A percentile compares a stretch with the other conserved stretches of the same genome.
Conservation (phyloP, 352 stramenopile species). For the Phytopythium sindhum region DNA sequence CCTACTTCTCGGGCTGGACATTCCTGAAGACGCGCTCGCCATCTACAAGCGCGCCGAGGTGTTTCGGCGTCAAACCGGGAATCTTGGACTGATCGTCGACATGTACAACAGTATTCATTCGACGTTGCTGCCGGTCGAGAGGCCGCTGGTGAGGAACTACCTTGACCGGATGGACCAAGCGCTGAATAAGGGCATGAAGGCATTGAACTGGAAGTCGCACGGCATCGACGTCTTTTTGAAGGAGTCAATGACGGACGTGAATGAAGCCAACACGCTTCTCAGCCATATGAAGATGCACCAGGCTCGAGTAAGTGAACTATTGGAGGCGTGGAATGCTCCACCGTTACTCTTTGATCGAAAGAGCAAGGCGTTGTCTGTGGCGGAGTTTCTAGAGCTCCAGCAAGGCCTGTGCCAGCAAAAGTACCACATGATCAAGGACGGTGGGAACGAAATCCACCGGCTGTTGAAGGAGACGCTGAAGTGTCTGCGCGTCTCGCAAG, state of each 20-base stretch:
- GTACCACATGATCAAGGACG: slow-evolving; percentile 87
- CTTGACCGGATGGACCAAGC: slow-evolving; percentile 90
- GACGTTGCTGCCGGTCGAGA: slow-evolving; percentile 86
- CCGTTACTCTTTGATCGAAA: slow-evolving; percentile 86
- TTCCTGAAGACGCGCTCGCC: slow-evolving; percentile 86
- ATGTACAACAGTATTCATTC: slow-evolving; percentile 92
- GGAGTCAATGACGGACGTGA: slow-evolving; percentile 86
- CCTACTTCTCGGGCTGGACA: slow-evolving; percentile 83
- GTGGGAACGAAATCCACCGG: slow-evolving; percentile 82
- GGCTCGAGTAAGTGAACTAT: slow-evolving; percentile 66
- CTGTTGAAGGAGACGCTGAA: slow-evolving; percentile 91
- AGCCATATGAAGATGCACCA: slow-evolving; percentile 88
- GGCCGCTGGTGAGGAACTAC: slow-evolving; percentile 84
- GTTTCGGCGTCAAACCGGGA: slow-evolving; percentile 89
- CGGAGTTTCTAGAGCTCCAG: slow-evolving; percentile 88
- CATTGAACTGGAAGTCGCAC: slow-evolving; percentile 92
- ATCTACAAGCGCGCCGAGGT: slow-evolving; percentile 92
- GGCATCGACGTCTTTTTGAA: slow-evolving; percentile 92
- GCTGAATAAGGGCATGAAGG: slow-evolving; percentile 85
- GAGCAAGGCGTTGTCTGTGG: slow-evolving; percentile 71
- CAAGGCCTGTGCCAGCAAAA: slow-evolving; percentile 67
- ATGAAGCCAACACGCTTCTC: slow-evolving; percentile 84
- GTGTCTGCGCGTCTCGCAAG: slow-evolving; percentile 84
- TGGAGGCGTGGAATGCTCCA: slow-evolving; percentile 69
- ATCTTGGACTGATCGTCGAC: slow-evolving; percentile 91